Conservation (phyloP, 805 yeast genomes). For the Blastobotrys parvus region DNA sequence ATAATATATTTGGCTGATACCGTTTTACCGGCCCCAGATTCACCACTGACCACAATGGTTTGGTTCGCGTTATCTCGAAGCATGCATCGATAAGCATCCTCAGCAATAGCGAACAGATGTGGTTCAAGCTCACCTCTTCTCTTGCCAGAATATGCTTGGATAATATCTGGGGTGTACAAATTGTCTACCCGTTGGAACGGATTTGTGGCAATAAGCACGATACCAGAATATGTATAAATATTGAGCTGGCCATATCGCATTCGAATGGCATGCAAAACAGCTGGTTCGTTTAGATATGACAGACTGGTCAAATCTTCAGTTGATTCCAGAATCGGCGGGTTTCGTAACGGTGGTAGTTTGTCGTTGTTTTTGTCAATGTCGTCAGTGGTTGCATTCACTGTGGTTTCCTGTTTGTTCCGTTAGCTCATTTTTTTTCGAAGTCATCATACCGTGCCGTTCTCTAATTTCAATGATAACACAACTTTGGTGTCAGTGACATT, state of each 20-base stretch:
- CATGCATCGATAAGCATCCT: slow-evolving; percentile 95
- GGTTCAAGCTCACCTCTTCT: slow-evolving; percentile 94
- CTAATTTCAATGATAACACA: slow-evolving; percentile 44
- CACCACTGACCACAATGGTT: slow-evolving; percentile 95
- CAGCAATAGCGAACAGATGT: slow-evolving; percentile 94
- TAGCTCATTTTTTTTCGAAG: neutral
- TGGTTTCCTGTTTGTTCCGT: slow-evolving; percentile 13
- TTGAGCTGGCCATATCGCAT: slow-evolving; percentile 82
- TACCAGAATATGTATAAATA: slow-evolving; percentile 94
- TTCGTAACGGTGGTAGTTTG: slow-evolving; percentile 71
- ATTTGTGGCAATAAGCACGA: slow-evolving; percentile 90
- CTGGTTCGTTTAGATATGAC: slow-evolving; percentile 92
- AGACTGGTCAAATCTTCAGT: slow-evolving; percentile 90
- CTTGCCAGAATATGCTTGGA: slow-evolving; percentile 90
- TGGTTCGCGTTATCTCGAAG: slow-evolving; percentile 76
- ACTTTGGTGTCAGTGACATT: slow-evolving; percentile 33
- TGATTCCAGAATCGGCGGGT: slow-evolving; percentile 86
- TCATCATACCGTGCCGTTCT: slow-evolving; percentile 32
- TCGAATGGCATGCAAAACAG: slow-evolving; percentile 88
- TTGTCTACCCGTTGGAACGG: slow-evolving; percentile 93
- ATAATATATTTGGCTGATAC: slow-evolving; percentile 94
- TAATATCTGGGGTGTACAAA: slow-evolving; percentile 82
- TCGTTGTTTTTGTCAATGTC: slow-evolving; percentile 38
- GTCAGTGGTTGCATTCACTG: slow-evolving; percentile 18
- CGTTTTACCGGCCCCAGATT: slow-evolving; percentile 98